These are phyloP conservation scores for Pestalotiopsis sp. DNA, from an alignment of 2,329 filamentous ascomycete genomes.

Conservation along the genomic window DNA sequence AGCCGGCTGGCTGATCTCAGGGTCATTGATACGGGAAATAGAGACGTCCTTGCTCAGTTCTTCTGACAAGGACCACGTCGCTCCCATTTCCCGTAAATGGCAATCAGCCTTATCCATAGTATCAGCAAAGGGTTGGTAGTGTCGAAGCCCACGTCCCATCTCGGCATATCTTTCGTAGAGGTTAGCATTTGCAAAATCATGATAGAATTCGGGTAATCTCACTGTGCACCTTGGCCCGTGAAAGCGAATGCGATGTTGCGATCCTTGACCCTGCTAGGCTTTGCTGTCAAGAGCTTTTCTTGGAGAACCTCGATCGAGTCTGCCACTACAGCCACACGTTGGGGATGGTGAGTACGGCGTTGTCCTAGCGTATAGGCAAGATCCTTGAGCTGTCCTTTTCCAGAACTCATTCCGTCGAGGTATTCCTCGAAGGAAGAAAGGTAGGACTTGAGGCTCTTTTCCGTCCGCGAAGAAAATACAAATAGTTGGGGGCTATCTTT, in stretches of 20 bases:
- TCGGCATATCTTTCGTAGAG: not conserved
- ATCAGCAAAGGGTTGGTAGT: conserved; percentile 18
- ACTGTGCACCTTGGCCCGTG: conserved; percentile 36
- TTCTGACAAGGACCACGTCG: conserved; percentile 14
- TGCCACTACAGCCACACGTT: not conserved
- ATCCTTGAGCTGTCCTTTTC: not conserved
- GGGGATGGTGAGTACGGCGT: not conserved
- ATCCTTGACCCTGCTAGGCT: not conserved
- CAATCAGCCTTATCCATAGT: not conserved
- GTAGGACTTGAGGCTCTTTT: not conserved
- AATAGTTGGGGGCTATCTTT: not conserved
- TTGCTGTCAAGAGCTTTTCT: not conserved
- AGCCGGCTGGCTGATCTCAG: conserved; percentile 32
- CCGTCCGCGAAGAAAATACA: not conserved
- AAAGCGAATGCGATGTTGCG: conserved; percentile 23
- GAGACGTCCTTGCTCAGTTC: conserved; percentile 20
- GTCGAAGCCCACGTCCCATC: conserved; percentile 26
- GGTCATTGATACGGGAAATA: conserved; percentile 23
- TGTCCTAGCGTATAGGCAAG: conserved; percentile 1
- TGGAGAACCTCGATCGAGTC: not conserved
- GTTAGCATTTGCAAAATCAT: no score
- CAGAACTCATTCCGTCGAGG: no score
- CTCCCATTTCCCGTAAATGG: conserved; percentile 20
- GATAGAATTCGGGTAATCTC: conserved; percentile 13
- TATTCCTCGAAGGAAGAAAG: not conserved